A percentile compares a stretch with the other conserved stretches of the same genome.
Evolutionary conservation across 768 basidiomycete species (phyloP).

Genomic region (Termitomyces sp.): DNA sequence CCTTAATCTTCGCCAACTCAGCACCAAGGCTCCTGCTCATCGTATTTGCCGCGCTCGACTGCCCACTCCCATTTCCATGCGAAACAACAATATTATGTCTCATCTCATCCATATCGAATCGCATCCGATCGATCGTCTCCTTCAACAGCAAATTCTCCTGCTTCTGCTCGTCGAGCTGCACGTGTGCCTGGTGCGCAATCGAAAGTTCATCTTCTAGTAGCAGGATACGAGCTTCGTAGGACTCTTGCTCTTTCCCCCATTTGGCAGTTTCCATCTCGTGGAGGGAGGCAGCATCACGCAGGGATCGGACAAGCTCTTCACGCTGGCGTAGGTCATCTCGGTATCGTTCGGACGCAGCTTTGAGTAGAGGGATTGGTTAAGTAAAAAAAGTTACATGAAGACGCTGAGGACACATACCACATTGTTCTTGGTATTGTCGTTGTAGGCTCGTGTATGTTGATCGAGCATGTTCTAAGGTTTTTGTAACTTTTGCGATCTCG

Average conservation of each 20-base stretch:
- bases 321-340: constrained; percentile 68
- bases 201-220: constrained; percentile 69
- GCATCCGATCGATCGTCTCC: constrained; percentile 93
- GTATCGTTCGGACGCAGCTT: constrained; percentile 75
- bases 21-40: constrained; percentile 73
- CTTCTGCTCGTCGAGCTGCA: constrained; percentile 84
- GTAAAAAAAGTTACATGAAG: neutral
- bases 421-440: constrained; percentile 87
- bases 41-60: constrained; percentile 45
- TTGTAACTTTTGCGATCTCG: constrained; percentile 73
- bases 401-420: constrained; percentile 41
- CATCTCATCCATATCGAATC: constrained; percentile 93
- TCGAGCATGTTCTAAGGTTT: constrained; percentile 67
- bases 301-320: constrained; percentile 64
- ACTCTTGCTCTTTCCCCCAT: constrained; percentile 60
- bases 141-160: constrained; percentile 90
- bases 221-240: constrained; percentile 65
- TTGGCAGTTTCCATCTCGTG: constrained; percentile 65
- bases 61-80: constrained; percentile 34
- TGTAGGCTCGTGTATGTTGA: constrained; percentile 72
- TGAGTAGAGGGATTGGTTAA: neutral
- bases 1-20: constrained; percentile 61
- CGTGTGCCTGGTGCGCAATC: constrained; percentile 65
- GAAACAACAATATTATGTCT: constrained; percentile 39
- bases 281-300: constrained; percentile 52